A percentile compares a stretch with the other conserved stretches of the same genome.
These are phyloP conservation scores for Odonthalia washingtoniensis DNA, from an alignment of 31 red algal genomes.

Conservation along the genomic window DNA sequence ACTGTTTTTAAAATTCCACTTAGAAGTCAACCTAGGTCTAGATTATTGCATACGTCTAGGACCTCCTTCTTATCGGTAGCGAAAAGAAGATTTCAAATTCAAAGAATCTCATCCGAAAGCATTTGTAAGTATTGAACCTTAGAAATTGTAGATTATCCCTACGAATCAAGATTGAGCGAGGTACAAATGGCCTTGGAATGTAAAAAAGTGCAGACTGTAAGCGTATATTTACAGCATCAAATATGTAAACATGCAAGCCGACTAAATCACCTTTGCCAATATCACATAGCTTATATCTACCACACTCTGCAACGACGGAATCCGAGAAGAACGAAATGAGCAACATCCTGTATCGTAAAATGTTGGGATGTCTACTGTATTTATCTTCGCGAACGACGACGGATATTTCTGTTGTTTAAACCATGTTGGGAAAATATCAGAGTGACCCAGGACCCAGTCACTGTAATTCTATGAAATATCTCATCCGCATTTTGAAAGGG, in stretches of 20 bases:
- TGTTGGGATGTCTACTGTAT: neutral
- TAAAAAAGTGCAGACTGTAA: neutral
- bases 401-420: neutral
- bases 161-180: neutral
- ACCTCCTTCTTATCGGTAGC: conserved; percentile 7
- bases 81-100: neutral
- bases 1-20: neutral
- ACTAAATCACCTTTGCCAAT: neutral
- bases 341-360: neutral
- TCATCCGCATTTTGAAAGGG: neutral
- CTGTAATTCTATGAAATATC: conserved; percentile 1
- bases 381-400: neutral
- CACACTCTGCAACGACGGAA: neutral
- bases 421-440: conserved; percentile 27
- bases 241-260: neutral
- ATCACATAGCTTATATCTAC: neutral
- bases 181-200: neutral
- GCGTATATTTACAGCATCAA: neutral
- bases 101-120: neutral
- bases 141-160: conserved; percentile 5
- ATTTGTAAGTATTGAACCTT: conserved; percentile 2
- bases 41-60: neutral
- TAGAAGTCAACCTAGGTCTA: neutral
- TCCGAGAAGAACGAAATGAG: neutral
- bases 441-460: neutral